Evolutionary conservation across 768 basidiomycete genomes (phyloP).

Genomic region (Hygrophorus pudorinus): DNA sequence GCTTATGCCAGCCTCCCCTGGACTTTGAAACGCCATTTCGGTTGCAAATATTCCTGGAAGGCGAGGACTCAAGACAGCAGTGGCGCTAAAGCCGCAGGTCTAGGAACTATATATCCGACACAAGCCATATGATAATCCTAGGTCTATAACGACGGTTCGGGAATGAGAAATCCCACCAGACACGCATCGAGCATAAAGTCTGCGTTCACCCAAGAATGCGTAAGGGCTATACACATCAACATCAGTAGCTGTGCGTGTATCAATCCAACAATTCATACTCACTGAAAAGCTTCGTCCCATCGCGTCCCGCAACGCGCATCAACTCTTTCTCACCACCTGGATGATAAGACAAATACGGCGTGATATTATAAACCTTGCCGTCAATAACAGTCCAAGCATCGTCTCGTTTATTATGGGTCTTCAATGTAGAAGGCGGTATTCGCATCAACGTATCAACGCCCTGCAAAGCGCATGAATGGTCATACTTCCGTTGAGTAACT

Average conservation of each 20-base stretch:
- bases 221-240: conserved; percentile 50
- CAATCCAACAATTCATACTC: conserved; percentile 17
- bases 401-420: conserved; percentile 68
- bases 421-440: conserved; percentile 68
- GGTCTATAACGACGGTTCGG: conserved; percentile 43
- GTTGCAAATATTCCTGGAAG: no score
- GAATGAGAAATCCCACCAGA: conserved; percentile 81
- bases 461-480: conserved; percentile 27
- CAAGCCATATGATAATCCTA: neutral
- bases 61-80: no score
- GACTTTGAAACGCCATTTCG: no score
- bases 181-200: conserved; percentile 94
- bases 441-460: conserved; percentile 61
- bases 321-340: conserved; percentile 92
- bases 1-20: no score
- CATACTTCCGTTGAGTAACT: conserved; percentile 8
- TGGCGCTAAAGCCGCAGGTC: no score
- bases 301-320: conserved; percentile 90
- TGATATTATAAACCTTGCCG: conserved; percentile 96
- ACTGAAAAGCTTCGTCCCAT: conserved; percentile 95
- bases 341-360: conserved; percentile 83
- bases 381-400: conserved; percentile 93
- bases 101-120: no score
- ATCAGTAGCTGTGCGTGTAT: neutral
- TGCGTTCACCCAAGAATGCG: conserved; percentile 96